Percentiles rank a stretch among this genome's conserved stretches.
Conservation (phyloP, 177 flowering plant genomes). For the Tripterygium wilfordii region DNA sequence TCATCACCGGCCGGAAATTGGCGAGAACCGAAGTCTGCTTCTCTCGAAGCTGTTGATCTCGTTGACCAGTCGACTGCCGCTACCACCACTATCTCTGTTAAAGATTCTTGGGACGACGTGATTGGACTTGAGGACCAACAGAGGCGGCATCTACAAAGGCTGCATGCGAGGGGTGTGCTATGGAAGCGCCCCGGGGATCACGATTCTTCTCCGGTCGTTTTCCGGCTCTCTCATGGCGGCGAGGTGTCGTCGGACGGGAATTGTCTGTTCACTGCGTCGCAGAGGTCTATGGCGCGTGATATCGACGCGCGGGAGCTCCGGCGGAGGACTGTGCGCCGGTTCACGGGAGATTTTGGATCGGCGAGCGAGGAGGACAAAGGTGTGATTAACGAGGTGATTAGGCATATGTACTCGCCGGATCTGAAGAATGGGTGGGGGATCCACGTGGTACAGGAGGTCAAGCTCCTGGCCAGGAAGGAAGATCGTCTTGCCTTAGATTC, state of each 20-base stretch:
- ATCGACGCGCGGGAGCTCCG: slow-evolving; percentile 63
- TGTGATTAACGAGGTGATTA: slow-evolving; percentile 38
- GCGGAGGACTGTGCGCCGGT: slow-evolving; percentile 67
- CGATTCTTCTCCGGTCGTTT: slow-evolving; percentile 28
- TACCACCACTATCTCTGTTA: slow-evolving; percentile 1
- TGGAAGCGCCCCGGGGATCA: slow-evolving; percentile 61
- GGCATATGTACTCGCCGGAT: slow-evolving; percentile 84
- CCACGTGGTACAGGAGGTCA: slow-evolving; percentile 89
- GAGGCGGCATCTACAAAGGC: slow-evolving; percentile 38
- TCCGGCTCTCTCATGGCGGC: slow-evolving; percentile 78
- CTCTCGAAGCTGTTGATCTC: slow-evolving; percentile 28
- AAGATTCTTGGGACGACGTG: slow-evolving; percentile 57
- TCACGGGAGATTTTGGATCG: slow-evolving; percentile 62
- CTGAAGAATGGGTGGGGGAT: slow-evolving; percentile 86
- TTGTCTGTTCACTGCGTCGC: slow-evolving; percentile 82
- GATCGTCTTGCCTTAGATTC: slow-evolving; percentile 58
- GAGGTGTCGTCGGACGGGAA: slow-evolving; percentile 92
- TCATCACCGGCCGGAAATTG: slow-evolving; percentile 39
- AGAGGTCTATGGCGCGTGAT: slow-evolving; percentile 47
- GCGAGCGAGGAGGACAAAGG: slow-evolving; percentile 30
- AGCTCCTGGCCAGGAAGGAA: slow-evolving; percentile 68
- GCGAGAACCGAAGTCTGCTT: slow-evolving; percentile 36
- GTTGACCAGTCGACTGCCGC: slow-evolving; percentile 8
- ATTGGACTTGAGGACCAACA: slow-evolving; percentile 80
- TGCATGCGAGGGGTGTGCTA: slow-evolving; percentile 64